phyloP scores from a whole-genome alignment of 2,329 filamentous ascomycete genomes.

The Botrytis medusae region DNA sequence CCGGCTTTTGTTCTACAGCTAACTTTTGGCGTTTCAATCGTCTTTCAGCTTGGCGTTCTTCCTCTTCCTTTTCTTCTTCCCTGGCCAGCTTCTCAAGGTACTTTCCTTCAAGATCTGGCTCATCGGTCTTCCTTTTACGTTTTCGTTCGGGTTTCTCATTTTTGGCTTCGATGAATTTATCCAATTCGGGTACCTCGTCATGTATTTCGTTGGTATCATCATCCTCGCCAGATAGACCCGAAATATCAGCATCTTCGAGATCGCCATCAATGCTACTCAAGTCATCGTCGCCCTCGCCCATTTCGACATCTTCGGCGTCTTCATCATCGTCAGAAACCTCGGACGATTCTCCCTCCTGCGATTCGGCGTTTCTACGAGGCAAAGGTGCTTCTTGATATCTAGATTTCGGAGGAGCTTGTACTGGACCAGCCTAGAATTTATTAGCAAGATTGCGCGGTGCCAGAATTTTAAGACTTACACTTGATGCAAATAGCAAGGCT shows the following conservation, averaged over 20 bases:
- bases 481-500: slow-evolving; percentile 68
- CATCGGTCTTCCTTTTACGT: slow-evolving; percentile 62
- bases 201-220: slow-evolving; percentile 30
- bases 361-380: slow-evolving; percentile 32
- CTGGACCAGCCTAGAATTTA: slow-evolving; percentile 39
- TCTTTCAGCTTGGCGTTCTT: slow-evolving; percentile 44
- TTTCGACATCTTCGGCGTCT: slow-evolving; percentile 41
- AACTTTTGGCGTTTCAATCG: slow-evolving; percentile 54
- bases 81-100: slow-evolving; percentile 67
- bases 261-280: slow-evolving; percentile 41
- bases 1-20: slow-evolving; percentile 42
- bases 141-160: slow-evolving; percentile 48
- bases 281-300: slow-evolving; percentile 39
- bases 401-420: slow-evolving; percentile 39
- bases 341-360: slow-evolving; percentile 41
- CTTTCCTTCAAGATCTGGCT: slow-evolving; percentile 67
- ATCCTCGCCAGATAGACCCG: slow-evolving; percentile 36
- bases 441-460: slow-evolving; percentile 6
- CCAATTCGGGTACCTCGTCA: slow-evolving; percentile 36
- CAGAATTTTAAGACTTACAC: slow-evolving; percentile 55
- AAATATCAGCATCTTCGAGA: slow-evolving; percentile 40
- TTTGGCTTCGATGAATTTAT: slow-evolving; percentile 49
- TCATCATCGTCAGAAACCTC: slow-evolving; percentile 24
- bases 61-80: slow-evolving; percentile 57
- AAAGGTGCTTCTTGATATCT: slow-evolving; percentile 38